phyloP scores from a whole-genome alignment of 352 stramenopile species.

The Pythium folliculosum region DNA sequence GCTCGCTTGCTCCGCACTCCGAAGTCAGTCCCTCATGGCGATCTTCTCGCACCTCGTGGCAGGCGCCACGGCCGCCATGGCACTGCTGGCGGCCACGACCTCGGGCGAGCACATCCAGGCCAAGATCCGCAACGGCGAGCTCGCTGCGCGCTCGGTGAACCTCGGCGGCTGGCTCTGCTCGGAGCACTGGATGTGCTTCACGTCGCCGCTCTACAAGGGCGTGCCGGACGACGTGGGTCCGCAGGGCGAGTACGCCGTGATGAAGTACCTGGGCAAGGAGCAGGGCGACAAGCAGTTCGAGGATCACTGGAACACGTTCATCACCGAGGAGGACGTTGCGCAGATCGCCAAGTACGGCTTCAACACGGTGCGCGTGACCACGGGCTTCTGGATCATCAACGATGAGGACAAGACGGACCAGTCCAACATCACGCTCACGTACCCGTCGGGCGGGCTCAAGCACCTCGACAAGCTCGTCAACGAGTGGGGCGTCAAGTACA shows the following conservation, averaged over 20 bases:
- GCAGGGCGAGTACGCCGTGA: constrained; percentile 48
- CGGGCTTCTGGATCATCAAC: constrained; percentile 80
- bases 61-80: not conserved
- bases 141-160: constrained; percentile 66
- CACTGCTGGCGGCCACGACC: not conserved
- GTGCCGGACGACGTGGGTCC: constrained; percentile 46
- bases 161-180: constrained; percentile 81
- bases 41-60: not conserved
- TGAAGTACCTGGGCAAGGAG: constrained; percentile 39
- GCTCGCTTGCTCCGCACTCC: not conserved
- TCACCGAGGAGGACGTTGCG: constrained; percentile 66
- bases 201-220: constrained; percentile 77
- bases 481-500: constrained; percentile 63
- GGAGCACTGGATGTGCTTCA: constrained; percentile 81
- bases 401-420: constrained; percentile 27
- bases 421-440: constrained; percentile 39
- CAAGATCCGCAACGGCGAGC: constrained; percentile 37
- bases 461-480: constrained; percentile 84
- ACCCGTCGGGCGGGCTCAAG: constrained; percentile 40
- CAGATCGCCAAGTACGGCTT: constrained; percentile 57
- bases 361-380: constrained; percentile 74
- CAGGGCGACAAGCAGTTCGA: constrained; percentile 54
- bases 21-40: not conserved
- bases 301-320: constrained; percentile 47
- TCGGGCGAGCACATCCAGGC: constrained; percentile 22